Evolutionary conservation across 805 yeast species (phyloP).

Genomic region (Lachancea lanzarotensis): DNA sequence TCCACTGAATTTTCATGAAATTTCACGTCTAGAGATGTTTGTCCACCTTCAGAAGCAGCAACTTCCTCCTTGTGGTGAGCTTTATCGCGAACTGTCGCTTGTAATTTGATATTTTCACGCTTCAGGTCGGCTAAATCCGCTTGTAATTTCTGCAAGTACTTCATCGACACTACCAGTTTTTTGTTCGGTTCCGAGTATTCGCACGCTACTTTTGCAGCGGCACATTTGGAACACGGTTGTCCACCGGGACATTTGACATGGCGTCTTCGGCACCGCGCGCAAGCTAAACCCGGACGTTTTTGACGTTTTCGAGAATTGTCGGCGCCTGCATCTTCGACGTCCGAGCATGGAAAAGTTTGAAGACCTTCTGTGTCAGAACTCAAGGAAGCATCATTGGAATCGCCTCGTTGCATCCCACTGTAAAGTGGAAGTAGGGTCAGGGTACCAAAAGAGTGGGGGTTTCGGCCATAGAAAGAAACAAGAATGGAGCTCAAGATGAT

Average conservation of each 20-base stretch:
- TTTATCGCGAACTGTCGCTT: constrained; percentile 27
- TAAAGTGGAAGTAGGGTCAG: not conserved
- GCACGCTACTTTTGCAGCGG: constrained; percentile 48
- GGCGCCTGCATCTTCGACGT: not conserved
- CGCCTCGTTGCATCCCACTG: not conserved
- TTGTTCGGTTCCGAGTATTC: constrained; percentile 68
- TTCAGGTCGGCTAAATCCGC: constrained; percentile 60
- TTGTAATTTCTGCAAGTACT: constrained; percentile 59
- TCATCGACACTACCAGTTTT: constrained; percentile 67
- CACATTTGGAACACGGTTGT: constrained; percentile 62
- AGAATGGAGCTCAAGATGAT: not conserved
- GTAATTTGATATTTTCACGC: constrained; percentile 54
- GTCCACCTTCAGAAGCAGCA: not conserved
- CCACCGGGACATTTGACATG: constrained; percentile 78
- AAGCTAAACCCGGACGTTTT: constrained; percentile 33
- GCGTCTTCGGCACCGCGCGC: constrained; percentile 62
- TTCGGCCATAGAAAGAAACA: not conserved
- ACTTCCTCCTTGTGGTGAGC: not conserved
- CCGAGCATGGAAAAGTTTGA: not conserved
- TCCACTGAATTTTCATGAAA: constrained; percentile 11
- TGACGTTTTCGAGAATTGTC: constrained; percentile 12
- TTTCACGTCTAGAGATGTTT: constrained; percentile 5
- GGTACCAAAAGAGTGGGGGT: not conserved
- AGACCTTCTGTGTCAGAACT: not conserved
- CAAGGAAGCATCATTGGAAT: not conserved